Base-by-base conservation (phyloP, 768 basidiomycete genomes). In the Neoboletus magnificus region DNA sequence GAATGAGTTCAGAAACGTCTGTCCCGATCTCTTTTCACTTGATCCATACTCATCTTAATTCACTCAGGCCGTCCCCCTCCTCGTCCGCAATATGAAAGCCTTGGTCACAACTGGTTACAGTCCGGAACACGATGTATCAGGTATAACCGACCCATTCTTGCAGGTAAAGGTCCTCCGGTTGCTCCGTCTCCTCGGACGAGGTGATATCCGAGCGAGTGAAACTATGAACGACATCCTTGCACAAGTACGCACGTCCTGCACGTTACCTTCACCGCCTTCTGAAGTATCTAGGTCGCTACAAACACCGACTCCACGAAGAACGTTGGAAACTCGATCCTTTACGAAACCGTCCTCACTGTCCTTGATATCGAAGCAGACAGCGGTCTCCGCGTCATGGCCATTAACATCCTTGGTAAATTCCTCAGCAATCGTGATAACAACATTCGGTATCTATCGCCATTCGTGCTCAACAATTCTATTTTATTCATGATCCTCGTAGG, bases 51-150 rank as follows among this genome's bases (percentile, higher is more conserved):
- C 36, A 58, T 35, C 35, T 51, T 40, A n/a, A 52, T 51, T 22
- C 25, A 56, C 49, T 18, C 56, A 96, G 93, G 91, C 90, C 44
- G 94, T 98, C 3, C 91, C 93, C 2, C 76, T 95, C 11, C 87
- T 99, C 25, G 96, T 98, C 50, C 87, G 93, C 59, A 93, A 97
- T 65, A 80, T 99, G 61, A 98, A 98, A 70, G 89, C 93, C 1
- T 76, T 98, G 55, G 92, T 91, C 40, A 94, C 96, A 0, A 97
- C 95, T 4, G 96, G 96, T 10, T 98, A 97, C 73, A 96, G 93
- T 63, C 95, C 97, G 23, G 97, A 98, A 70, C 97, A 98, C 66
- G 97, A 99, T 62, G 97, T 99, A 11, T 93, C 93, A n/a, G 97
- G 97, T 36, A 97, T 99, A 72, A 98, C 97, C 16, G 94, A 96